Base-by-base conservation (phyloP, 176 grass and related monocot species). In the Otatea glauca region DNA sequence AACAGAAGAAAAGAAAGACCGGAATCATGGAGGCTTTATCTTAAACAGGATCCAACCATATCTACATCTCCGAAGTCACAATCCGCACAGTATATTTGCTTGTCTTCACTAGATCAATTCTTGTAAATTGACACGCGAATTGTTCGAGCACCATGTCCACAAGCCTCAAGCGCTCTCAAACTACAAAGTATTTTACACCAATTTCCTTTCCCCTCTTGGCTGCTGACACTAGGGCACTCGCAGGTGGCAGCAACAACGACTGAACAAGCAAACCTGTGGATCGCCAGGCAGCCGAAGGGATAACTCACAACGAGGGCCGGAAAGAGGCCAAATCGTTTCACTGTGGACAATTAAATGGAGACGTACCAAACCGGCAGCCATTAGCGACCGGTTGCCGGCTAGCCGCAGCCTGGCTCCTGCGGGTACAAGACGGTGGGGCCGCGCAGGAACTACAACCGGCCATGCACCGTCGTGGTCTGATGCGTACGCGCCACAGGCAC, bases 401-500 rank as follows among this genome's bases (percentile, higher is more conserved):
- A 38, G 84, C 84, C 74, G 88, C 74, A 59, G 83, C 65, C 18
- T 47, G 74, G 41, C 17, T 50, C 45, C 74, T 16, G 76, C 55
- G 66, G 74, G 35, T 70, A 69, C 65, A 78, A 3, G 6, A 8
- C 18, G 2, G 86, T 29, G 85, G 54, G 55, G 60, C 68, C 81
- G 25, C 70, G 65, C 68, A 3, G 35, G 53, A 0, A 1, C 58
- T 29, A 56, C 81, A 25, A 72, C 5, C 23, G 38, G 80, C 80
- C 80, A 47, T 32, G 53, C 80, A 27, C 65, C 58, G 79, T 73
- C 58, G 66, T 29, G 66, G 65, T 76, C 39, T 23, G 79, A 29
- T 41, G 74, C 58, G 27, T 34, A 23, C 78, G 88, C n/a, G 74
- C 88, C 88, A 90, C 88, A 90, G 5, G 74, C 66, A 63, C 15